Conservation (phyloP, 2,329 filamentous ascomycete genomes). For the Monilinia aucupariae region DNA sequence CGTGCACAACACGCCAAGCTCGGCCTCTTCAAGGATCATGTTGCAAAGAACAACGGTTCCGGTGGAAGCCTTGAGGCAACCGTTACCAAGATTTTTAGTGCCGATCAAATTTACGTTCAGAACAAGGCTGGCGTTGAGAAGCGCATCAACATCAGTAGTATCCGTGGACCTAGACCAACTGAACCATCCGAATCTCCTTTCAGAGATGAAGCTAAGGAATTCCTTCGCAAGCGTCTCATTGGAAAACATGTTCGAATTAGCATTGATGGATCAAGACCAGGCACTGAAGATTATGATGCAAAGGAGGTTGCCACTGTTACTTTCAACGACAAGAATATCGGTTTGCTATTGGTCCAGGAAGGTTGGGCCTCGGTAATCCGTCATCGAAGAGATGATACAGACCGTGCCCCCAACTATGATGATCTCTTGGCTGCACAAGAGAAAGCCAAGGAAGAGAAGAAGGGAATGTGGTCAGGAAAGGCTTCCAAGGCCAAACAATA, state of each 20-base stretch:
- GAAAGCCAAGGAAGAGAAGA: constrained; percentile 76
- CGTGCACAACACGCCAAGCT: constrained; percentile 70
- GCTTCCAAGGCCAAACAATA: constrained; percentile 76
- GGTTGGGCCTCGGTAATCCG: constrained; percentile 92
- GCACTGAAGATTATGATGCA: constrained; percentile 85
- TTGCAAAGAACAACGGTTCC: constrained; percentile 58
- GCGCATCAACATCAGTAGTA: constrained; percentile 85
- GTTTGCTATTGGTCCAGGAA: constrained; percentile 77
- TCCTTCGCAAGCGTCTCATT: constrained; percentile 85
- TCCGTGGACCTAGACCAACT: constrained; percentile 83
- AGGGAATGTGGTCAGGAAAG: constrained; percentile 94
- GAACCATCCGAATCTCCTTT: constrained; percentile 86
- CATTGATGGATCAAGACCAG: constrained; percentile 86
- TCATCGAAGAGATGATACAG: constrained; percentile 89
- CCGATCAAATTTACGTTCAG: constrained; percentile 82
- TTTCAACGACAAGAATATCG: constrained; percentile 80
- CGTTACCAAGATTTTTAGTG: constrained; percentile 79
- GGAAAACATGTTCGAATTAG: constrained; percentile 90
- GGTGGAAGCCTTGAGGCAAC: constrained; percentile 68
- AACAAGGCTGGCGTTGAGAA: constrained; percentile 82
- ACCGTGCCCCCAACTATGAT: constrained; percentile 91
- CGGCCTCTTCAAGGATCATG: constrained; percentile 76
- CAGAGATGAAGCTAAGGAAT: constrained; percentile 92
- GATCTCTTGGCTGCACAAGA: constrained; percentile 76
- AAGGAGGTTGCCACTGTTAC: constrained; percentile 89